phyloP scores from a whole-genome alignment of 1,139 yeast species.

The Suhomyces maxii region DNA sequence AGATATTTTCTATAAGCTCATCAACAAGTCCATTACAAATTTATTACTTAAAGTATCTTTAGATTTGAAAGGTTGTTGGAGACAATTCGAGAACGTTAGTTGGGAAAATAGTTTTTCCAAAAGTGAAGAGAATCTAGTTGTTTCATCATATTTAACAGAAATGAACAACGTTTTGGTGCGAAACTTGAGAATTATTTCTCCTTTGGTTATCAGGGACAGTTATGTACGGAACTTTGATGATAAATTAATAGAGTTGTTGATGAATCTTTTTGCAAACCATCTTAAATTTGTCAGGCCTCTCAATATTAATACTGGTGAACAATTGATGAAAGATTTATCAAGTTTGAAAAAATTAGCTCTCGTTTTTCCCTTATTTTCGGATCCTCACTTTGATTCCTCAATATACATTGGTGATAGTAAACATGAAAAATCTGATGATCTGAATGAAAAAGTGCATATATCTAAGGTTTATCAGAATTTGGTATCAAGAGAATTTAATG shows the following conservation, averaged over 20 bases:
- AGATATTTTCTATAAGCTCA: constrained; percentile 56
- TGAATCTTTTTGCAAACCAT: constrained; percentile 56
- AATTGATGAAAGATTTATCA: constrained; percentile 70
- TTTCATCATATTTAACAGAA: constrained; percentile 68
- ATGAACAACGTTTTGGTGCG: constrained; percentile 47
- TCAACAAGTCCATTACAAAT: constrained; percentile 57
- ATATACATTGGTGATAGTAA: background rate
- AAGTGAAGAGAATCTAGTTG: constrained; percentile 42
- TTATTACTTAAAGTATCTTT: constrained; percentile 59
- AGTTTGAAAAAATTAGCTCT: constrained; percentile 58
- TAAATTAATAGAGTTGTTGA: constrained; percentile 66
- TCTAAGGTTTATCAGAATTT: constrained; percentile 48
- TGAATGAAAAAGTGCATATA: constrained; percentile 4
- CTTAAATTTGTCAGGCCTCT: constrained; percentile 66
- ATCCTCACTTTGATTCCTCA: constrained; percentile 28
- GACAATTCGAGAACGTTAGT: constrained; percentile 78
- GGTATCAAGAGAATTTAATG: constrained; percentile 50
- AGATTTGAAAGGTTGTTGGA: constrained; percentile 74
- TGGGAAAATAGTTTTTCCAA: constrained; percentile 61
- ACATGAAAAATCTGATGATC: background rate
- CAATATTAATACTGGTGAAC: constrained; percentile 73
- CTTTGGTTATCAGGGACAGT: constrained; percentile 66
- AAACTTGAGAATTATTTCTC: constrained; percentile 52
- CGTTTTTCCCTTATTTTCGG: constrained; percentile 49
- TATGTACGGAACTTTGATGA: constrained; percentile 76